A percentile compares a stretch with the other conserved stretches of the same genome.
Conservation (phyloP, 2,329 filamentous ascomycete species). For the Colletotrichum shisoi region DNA sequence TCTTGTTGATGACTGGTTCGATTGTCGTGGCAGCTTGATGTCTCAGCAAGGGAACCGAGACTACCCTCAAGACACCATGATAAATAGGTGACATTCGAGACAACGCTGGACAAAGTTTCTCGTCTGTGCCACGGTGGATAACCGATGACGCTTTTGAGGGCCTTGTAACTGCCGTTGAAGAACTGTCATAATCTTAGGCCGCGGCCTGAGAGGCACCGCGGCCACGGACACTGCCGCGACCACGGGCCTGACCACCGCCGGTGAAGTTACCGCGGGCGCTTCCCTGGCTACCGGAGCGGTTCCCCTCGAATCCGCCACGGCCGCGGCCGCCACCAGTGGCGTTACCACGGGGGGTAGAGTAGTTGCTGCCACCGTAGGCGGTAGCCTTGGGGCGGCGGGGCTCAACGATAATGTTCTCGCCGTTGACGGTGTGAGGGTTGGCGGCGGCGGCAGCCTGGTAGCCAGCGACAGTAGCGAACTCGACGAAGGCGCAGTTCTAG, state of each 20-base stretch:
- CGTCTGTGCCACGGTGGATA: not conserved
- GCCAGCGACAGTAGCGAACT: conserved; percentile 81
- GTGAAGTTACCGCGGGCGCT: conserved; percentile 72
- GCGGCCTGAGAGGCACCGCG: conserved; percentile 66
- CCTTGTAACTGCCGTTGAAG: not conserved
- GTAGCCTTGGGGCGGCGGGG: conserved; percentile 81
- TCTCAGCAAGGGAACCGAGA: not conserved
- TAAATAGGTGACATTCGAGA: not conserved
- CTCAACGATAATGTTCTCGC: conserved; percentile 85
- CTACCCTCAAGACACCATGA: not conserved
- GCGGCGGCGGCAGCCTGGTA: conserved; percentile 83
- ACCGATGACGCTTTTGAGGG: too few species aligned
- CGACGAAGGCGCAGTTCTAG: conserved; percentile 96
- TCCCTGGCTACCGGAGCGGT: conserved; percentile 62
- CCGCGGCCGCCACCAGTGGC: conserved; percentile 63
- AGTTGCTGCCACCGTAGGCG: conserved; percentile 74
- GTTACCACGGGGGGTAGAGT: conserved; percentile 53
- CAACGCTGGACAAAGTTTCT: not conserved
- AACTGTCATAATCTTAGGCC: conserved; percentile 13
- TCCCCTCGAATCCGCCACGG: conserved; percentile 70
- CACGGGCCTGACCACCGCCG: conserved; percentile 69
- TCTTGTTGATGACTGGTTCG: not conserved
- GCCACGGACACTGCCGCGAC: conserved; percentile 72
- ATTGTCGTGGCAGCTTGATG: conserved; percentile 5
- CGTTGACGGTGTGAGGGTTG: conserved; percentile 86